Evolutionary conservation across 2,329 filamentous ascomycete genomes (phyloP).

Genomic region (Verticillium nonalfalfae): DNA sequence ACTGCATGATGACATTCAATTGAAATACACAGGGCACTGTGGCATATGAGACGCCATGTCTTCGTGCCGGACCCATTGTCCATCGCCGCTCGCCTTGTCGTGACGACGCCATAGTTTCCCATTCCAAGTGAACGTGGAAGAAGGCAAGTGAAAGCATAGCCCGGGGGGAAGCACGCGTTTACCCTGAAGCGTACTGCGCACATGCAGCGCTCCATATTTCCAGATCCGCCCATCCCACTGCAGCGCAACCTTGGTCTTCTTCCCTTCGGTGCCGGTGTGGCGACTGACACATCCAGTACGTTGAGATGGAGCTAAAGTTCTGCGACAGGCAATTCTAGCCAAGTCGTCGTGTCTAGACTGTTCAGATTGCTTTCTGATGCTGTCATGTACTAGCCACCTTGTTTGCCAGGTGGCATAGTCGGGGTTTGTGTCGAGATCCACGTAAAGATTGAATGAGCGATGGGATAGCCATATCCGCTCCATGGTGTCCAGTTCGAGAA

Average conservation of each 20-base stretch:
- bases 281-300: neutral
- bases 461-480: neutral
- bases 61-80: neutral
- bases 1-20: no score
- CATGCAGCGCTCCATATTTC: neutral
- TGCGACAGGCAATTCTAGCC: neutral
- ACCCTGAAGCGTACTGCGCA: neutral
- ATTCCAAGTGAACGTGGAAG: neutral
- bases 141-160: neutral
- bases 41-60: neutral
- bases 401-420: neutral
- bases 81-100: neutral
- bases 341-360: neutral
- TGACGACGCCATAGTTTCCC: neutral
- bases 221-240: neutral
- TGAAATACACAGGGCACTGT: neutral
- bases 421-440: neutral
- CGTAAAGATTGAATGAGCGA: neutral
- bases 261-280: no score
- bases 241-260: neutral
- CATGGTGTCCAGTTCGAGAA: neutral
- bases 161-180: neutral
- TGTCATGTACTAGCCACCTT: neutral
- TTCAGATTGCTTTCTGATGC: neutral
- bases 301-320: neutral